Percentiles rank a stretch among this genome's conserved stretches.
These are phyloP conservation scores for Earliella scabrosa DNA, from an alignment of 1,284 basidiomycete species.

Conservation along the genomic window DNA sequence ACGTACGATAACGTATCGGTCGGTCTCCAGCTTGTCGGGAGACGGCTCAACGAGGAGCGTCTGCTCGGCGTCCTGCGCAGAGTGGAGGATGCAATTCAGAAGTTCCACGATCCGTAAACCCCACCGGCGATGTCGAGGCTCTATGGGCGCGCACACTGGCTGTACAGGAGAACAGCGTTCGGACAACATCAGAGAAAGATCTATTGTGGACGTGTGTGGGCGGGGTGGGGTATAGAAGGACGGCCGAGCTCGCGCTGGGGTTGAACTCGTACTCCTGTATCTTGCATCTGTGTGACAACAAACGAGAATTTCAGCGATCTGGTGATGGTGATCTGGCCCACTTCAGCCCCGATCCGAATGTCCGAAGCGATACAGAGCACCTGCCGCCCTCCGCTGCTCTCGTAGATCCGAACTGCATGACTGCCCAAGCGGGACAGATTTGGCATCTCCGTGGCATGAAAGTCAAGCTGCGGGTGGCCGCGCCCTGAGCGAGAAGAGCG, in stretches of 20 bases:
- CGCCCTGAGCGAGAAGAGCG: not conserved
- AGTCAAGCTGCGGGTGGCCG: not conserved
- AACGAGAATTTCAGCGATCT: slow-evolving; percentile 3
- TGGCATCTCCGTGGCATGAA: not conserved
- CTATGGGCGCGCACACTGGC: not conserved
- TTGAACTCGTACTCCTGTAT: not conserved
- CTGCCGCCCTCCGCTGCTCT: slow-evolving; percentile 1
- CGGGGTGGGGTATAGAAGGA: not conserved
- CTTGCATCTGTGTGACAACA: not conserved
- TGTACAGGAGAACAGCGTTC: not conserved
- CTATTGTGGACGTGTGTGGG: slow-evolving; percentile 3
- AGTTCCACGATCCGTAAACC: slow-evolving; percentile 9
- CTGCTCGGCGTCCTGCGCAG: slow-evolving; percentile 48
- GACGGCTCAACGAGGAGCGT: slow-evolving; percentile 53
- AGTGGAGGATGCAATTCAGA: slow-evolving; percentile 40
- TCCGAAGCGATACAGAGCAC: not conserved
- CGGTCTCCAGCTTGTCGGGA: slow-evolving; percentile 51
- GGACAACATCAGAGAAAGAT: not conserved
- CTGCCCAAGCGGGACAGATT: not conserved
- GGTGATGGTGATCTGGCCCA: not conserved
- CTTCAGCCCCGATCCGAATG: not conserved
- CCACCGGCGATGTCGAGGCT: not conserved
- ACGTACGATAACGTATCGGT: slow-evolving; percentile 51
- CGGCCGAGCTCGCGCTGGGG: not conserved
- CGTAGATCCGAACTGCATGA: not conserved